Percentiles rank a stretch among this genome's conserved stretches.
Evolutionary conservation across 2,329 filamentous ascomycete genomes (phyloP).

Genomic region (Orbilia blumenaviensis): DNA sequence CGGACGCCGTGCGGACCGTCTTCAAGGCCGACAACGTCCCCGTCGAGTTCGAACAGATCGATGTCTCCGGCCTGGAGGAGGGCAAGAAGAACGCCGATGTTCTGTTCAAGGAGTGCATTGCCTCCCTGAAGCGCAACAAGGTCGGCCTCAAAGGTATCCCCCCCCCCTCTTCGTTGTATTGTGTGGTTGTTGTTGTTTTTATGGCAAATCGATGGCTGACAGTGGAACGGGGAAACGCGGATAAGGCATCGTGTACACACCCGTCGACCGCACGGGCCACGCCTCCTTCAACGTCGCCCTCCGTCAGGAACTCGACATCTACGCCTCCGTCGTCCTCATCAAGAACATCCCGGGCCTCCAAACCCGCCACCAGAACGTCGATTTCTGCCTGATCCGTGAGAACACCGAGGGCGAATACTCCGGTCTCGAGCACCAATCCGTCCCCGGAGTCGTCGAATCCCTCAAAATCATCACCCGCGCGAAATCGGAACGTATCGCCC

Average conservation of each 20-base stretch:
- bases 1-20: slow-evolving; percentile 97
- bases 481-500: slow-evolving; percentile 98
- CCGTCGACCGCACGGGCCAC: slow-evolving; percentile 94
- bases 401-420: slow-evolving; percentile 99
- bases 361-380: slow-evolving; percentile 95
- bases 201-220: too few species aligned
- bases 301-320: slow-evolving; percentile 99
- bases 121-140: slow-evolving; percentile 97
- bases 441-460: slow-evolving; percentile 94
- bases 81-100: slow-evolving; percentile 89
- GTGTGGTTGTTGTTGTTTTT: too few species aligned
- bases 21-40: slow-evolving; percentile 99
- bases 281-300: slow-evolving; percentile 99
- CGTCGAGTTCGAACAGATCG: slow-evolving; percentile 98
- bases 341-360: slow-evolving; percentile 99
- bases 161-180: not conserved
- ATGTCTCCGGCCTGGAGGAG: slow-evolving; percentile 88
- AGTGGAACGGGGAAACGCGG: too few species aligned
- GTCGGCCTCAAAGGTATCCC: slow-evolving; percentile 85
- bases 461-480: slow-evolving; percentile 99
- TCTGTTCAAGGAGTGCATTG: slow-evolving; percentile 93
- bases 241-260: slow-evolving; percentile 91
- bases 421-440: slow-evolving; percentile 97
- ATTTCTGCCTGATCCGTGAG: slow-evolving; percentile 99
- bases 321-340: slow-evolving; percentile 95